Percentiles rank a stretch among this genome's conserved stretches.
These are phyloP conservation scores for Zelopaecilomyces penicillatus DNA, from an alignment of 2,329 filamentous ascomycete species.

Conservation along the genomic window DNA sequence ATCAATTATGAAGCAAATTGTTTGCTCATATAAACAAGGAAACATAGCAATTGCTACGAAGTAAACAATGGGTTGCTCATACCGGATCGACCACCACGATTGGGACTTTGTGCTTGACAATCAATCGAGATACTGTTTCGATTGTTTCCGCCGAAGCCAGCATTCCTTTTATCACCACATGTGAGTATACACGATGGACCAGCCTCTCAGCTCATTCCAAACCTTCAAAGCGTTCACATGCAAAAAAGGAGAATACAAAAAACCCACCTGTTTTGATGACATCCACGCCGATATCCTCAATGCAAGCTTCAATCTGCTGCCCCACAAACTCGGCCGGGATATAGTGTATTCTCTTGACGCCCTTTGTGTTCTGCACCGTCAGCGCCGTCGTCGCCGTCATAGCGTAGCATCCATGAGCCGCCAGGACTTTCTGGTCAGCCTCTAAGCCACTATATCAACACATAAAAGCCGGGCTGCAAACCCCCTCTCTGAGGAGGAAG, in stretches of 20 bases:
- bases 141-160: constrained; percentile 29
- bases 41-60: not conserved
- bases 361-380: constrained; percentile 90
- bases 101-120: constrained; percentile 22
- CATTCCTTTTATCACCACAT: constrained; percentile 24
- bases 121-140: constrained; percentile 23
- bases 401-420: constrained; percentile 86
- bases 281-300: constrained; percentile 78
- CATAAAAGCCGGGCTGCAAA: not conserved
- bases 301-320: constrained; percentile 77
- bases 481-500: not conserved
- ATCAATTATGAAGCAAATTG: not conserved
- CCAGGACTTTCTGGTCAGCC: constrained; percentile 90
- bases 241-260: not conserved
- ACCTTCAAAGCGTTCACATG: not conserved
- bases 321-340: constrained; percentile 70
- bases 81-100: constrained; percentile 32
- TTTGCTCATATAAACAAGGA: not conserved
- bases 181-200: not conserved
- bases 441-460: constrained; percentile 64
- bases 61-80: constrained; percentile 3
- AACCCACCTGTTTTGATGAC: constrained; percentile 80
- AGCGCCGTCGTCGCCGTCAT: constrained; percentile 93
- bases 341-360: constrained; percentile 72
- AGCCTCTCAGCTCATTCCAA: not conserved